Percentiles rank a stretch among this genome's conserved stretches.
phyloP scores from a whole-genome alignment of 2,329 filamentous ascomycete genomes.

The Aspergillus amoenus region DNA sequence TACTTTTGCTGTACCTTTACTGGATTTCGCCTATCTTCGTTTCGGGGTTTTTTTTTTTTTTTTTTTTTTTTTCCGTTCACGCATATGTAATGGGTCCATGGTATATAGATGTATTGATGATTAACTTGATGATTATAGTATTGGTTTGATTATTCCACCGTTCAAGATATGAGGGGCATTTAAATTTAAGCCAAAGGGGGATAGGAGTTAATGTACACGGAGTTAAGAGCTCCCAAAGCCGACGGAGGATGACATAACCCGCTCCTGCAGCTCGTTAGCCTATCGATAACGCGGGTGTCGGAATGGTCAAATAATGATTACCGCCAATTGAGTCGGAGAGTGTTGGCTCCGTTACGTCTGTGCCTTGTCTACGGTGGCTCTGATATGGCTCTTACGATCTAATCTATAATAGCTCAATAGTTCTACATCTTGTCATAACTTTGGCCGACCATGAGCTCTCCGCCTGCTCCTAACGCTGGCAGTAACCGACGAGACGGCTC shows the following conservation, averaged over 20 bases:
- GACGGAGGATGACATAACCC: conserved; percentile 1
- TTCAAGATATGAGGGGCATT: not conserved
- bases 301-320: too few species aligned
- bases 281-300: conserved; percentile 2
- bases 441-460: conserved; percentile 29
- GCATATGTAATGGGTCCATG: too few species aligned
- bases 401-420: conserved; percentile 10
- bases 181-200: not conserved
- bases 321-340: not conserved
- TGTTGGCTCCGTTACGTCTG: not conserved
- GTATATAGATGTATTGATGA: too few species aligned
- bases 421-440: conserved; percentile 6
- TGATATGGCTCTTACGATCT: conserved; percentile 12
- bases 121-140: too few species aligned
- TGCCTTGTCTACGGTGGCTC: not conserved
- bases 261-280: not conserved
- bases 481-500: conserved; percentile 22
- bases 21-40: not conserved
- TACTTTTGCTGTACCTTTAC: not conserved
- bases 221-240: conserved; percentile 1
- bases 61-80: not conserved
- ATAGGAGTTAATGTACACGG: conserved; percentile 7
- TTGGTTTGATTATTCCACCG: too few species aligned
- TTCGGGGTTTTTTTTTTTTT: not conserved
- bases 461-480: conserved; percentile 22